Evolutionary conservation across 495 filamentous ascomycete species (phyloP), one percentile per base, ranked within the genome.

Genomic region (Friedmanniomyces endolithicus): DNA sequence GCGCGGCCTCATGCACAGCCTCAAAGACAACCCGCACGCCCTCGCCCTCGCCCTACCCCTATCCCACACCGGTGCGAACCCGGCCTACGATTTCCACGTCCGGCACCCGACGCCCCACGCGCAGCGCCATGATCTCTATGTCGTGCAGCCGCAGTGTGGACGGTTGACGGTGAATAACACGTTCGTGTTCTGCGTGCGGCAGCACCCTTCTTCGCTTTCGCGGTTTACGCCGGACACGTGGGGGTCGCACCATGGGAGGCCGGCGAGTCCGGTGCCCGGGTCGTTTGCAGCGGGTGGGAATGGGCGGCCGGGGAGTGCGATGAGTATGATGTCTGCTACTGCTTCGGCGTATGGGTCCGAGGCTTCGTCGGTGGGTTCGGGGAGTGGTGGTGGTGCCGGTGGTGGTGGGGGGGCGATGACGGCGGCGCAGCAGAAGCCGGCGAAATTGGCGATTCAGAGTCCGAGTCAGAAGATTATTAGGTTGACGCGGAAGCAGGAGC

Each of bases 71-170:
- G 94, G 90, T 53, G 83, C 86, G 47, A 97, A 97, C 62, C 90
- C 94, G 0, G 81, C 87, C 0, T 97, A 95, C 66, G 87, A 95
- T 50, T 97, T 96, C 63, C 75, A 95, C 34, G 81, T 84, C 29
- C 85, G 90, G 12, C 92, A 99, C 68, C 92, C 94, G 1, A 99
- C 92, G 0, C 94, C 92, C 11, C 94, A 97, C 67, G 94, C 92
- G 40, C 87, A 94, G 63, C 81, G 92, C 20, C 90, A 99, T 67
- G 92, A 97, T 60, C 79, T 99, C 58, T 99, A 99, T 69, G 84
- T 99, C 63, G 86, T 85, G 31, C 90, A 95, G 61, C 92, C 94
- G 0, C 94, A 97, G 67, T 97, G 92, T 65, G 75, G 84, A 35
- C 78, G 78, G 20, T 72, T 99, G 11, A 89, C 87, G 9, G 69